Evolutionary conservation across 2,329 filamentous ascomycete genomes (phyloP).

Genomic region (Fusarium dlaminii): DNA sequence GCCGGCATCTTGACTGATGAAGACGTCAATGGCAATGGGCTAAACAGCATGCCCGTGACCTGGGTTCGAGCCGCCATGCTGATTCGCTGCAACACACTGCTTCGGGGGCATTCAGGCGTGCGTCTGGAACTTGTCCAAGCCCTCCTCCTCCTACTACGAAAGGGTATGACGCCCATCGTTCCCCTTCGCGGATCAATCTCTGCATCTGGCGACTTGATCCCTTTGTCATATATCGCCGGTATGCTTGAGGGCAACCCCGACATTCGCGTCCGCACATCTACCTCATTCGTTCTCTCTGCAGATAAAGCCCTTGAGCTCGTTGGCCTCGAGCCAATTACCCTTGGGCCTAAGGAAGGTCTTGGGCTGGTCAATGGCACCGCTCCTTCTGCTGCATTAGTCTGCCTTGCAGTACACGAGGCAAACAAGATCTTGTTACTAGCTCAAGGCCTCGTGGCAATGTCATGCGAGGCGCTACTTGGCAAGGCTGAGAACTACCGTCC

Average conservation of each 20-base stretch:
- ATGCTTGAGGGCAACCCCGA: not conserved
- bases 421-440: not conserved
- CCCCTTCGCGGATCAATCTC: not conserved
- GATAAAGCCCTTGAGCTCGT: not conserved
- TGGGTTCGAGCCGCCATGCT: not conserved
- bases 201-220: not conserved
- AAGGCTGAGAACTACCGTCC: not conserved
- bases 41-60: not conserved
- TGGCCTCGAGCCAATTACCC: accelerated
- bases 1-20: accelerated
- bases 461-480: not conserved
- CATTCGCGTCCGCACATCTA: not conserved
- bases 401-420: accelerated
- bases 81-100: not conserved
- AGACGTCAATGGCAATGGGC: accelerated
- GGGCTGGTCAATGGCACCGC: accelerated
- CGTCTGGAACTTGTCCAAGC: not conserved
- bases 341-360: not conserved
- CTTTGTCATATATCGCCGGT: not conserved
- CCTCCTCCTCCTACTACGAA: accelerated
- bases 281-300: accelerated
- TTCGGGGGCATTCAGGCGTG: not conserved
- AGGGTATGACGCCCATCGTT: not conserved
- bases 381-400: not conserved
- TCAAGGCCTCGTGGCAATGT: not conserved